phyloP scores from a whole-genome alignment of 2,329 filamentous ascomycete species.

The Fusarium odoratissimum region DNA sequence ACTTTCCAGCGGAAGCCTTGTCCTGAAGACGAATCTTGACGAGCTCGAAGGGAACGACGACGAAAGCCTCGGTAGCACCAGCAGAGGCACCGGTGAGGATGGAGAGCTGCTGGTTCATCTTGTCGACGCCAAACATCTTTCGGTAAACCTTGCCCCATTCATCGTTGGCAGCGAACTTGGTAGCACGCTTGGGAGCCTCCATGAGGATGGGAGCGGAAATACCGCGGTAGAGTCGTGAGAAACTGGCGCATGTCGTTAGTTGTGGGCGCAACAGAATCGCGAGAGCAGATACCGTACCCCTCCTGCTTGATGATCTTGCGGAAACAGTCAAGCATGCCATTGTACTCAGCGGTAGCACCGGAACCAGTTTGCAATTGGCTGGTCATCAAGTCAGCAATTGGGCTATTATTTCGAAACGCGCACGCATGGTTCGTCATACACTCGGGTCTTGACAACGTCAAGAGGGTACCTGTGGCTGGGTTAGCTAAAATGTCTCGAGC shows the following conservation, averaged over 20 bases:
- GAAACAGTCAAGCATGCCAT: slow-evolving; percentile 98
- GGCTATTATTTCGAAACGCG: slow-evolving; percentile 1
- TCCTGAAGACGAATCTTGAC: slow-evolving; percentile 99
- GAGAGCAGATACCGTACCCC: slow-evolving; percentile 69
- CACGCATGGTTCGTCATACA: slow-evolving; percentile 68
- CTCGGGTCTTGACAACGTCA: slow-evolving; percentile 97
- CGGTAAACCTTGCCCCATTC: slow-evolving; percentile 97
- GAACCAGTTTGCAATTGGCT: slow-evolving; percentile 89
- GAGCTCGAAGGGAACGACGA: slow-evolving; percentile 97
- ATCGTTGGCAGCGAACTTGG: slow-evolving; percentile 99
- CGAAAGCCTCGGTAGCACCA: slow-evolving; percentile 94
- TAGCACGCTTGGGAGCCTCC: slow-evolving; percentile 93
- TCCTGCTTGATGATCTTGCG: slow-evolving; percentile 96
- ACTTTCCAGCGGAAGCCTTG: slow-evolving; percentile 89
- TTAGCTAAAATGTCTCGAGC: slow-evolving; percentile 33
- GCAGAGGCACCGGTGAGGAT: slow-evolving; percentile 94
- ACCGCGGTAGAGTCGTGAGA: slow-evolving; percentile 92
- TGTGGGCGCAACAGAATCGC: slow-evolving; percentile 5
- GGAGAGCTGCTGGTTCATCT: slow-evolving; percentile 93
- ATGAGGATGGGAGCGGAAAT: slow-evolving; percentile 97
- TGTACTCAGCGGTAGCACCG: slow-evolving; percentile 85
- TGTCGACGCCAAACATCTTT: slow-evolving; percentile 81
- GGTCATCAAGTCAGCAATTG: slow-evolving; percentile 41
- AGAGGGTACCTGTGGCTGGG: slow-evolving; percentile 85
- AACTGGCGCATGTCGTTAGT: slow-evolving; percentile 60